Base-by-base conservation (phyloP, 2,329 filamentous ascomycete species). In the Septoria linicola region DNA sequence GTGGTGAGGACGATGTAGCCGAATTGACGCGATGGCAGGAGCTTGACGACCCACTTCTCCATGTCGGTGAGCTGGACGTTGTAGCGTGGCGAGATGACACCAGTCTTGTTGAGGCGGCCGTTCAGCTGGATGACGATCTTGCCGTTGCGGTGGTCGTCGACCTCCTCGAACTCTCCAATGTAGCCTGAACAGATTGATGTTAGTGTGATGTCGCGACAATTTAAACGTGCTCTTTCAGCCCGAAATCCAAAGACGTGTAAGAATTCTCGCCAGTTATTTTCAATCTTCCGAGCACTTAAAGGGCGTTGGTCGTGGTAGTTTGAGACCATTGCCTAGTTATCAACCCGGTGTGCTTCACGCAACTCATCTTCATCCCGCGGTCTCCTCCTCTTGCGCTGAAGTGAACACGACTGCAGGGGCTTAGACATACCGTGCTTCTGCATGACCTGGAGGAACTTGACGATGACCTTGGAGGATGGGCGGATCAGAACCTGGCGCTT, bases 261-360 rank as follows among this genome's bases (percentile, higher is more conserved):
- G 90, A 47, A 92, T 87, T 86, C 83, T 85, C 85, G 85, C 83
- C 74, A 74, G 74, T 62, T 27, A 10, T 62, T 66, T 61, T 88
- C 78, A 74, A 93, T 99, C 77, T 99, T 88, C 95, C 93, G 92
- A 89, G 84, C 84, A 95, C 84, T 97, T 97, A 99, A 97, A 99
- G 89, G 91, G 89, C 92, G 89, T 84, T 86, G 81, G 85, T 87
- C 88, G 90, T 96, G 76, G 73, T 80, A 68, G 52, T 65, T 66
- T 83, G 83, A 86, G 85, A 92, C 85, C 84, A 83, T 89, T 85
- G 87, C 89, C 92, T 96, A 99, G 93, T 97, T 97, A 97, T 97
- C 89, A 96, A 87, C 87, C 91, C 92, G 93, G 93, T 46, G 49
- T 55, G 32, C 31, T 35, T 25, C 44, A 20, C 34, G 30, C 4